Evolutionary conservation across 768 basidiomycete species (phyloP), one percentile per base, ranked within the genome.

Genomic region (Tulasnella sp.): DNA sequence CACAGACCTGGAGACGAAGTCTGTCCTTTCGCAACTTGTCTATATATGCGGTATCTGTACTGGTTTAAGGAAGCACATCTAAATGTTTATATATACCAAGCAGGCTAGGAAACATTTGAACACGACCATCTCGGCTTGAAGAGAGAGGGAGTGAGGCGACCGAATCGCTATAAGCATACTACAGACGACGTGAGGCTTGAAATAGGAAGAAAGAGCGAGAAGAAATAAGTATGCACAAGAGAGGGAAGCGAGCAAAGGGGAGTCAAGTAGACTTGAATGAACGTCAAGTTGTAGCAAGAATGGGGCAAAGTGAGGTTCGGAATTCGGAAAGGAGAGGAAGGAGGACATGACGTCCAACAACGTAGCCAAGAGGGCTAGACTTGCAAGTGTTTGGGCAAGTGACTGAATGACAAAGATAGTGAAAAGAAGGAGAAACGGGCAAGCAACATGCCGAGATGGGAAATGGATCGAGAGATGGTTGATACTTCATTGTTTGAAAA

Each of bases 141-240:
- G 60, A 64, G 60, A 31, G 28, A 31, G 12, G 60, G 60, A 64
- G 60, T 7, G 60, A 64, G 20, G 60, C 28, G 60, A 64, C 60
- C 60, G 60, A 64, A 64, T 64, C 60, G 60, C 20, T 64, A 64
- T 64, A 31, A 64, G 60, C 60, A 64, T 64, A 64, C n/a, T 64
- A 64, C 60, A 64, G 60, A 64, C 60, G n/a, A 28, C 3, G 24
- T 64, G 60, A 64, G 60, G 11, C n/a, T 64, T 6, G 60, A 28
- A 64, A 28, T 3, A 16, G 60, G 18, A 28, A 31, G 8, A 31
- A 12, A 14, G 60, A 31, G 60, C 28, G 60, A 64, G 60, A 64
- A 31, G n/a, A 9, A 64, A 31, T 31, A 64, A 31, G 60, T 64
- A 64, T 64, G 24, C 31, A 64, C 60, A 28, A 42, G 9, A 64